These are phyloP conservation scores for Aeschynomene evenia DNA, from an alignment of 306 rosid species.

Conservation along the genomic window DNA sequence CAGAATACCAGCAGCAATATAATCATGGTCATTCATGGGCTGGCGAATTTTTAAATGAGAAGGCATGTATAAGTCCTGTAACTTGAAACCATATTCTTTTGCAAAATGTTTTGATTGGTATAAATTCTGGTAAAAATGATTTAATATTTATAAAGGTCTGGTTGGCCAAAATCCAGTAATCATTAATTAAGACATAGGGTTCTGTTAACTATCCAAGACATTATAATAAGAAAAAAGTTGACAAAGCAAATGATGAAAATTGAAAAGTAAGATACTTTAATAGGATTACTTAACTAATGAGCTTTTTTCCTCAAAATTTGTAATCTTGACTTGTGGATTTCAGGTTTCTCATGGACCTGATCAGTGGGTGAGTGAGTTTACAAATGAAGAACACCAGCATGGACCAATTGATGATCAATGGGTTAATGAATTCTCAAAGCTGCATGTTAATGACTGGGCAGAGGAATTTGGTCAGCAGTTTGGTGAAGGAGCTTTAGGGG, in stretches of 20 bases:
- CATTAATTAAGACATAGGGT: neutral
- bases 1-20: constrained; percentile 76
- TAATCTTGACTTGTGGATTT: constrained; percentile 37
- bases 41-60: constrained; percentile 67
- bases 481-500: constrained; percentile 71
- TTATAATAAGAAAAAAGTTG: neutral
- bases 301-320: constrained; percentile 19
- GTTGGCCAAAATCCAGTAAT: neutral
- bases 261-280: neutral
- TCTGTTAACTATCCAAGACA: neutral
- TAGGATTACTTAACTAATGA: neutral
- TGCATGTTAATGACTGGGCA: constrained; percentile 84
- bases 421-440: constrained; percentile 88
- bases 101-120: constrained; percentile 2
- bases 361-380: constrained; percentile 87
- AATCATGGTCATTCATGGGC: constrained; percentile 66
- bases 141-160: neutral
- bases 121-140: neutral
- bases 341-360: constrained; percentile 64
- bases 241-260: constrained; percentile 5
- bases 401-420: constrained; percentile 71
- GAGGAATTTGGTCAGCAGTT: constrained; percentile 86
- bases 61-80: constrained; percentile 35
- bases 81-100: constrained; percentile 24
- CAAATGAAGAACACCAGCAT: constrained; percentile 45